Base-by-base conservation (phyloP, 1,284 basidiomycete genomes). In the Neolentinus lepideus region DNA sequence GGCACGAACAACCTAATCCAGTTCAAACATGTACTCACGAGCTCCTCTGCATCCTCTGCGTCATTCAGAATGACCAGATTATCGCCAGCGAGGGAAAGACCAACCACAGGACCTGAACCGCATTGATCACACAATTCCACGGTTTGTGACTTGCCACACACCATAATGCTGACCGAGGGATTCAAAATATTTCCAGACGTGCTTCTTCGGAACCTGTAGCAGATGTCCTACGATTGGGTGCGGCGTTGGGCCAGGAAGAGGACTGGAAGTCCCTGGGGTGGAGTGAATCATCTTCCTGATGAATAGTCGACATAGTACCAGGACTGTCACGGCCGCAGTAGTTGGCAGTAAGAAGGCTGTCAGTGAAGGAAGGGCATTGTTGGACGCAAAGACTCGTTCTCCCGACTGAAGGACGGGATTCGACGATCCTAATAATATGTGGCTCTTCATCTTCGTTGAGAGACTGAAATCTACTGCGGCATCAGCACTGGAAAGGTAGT, bases 51-150 rank as follows among this genome's bases (percentile, higher is more conserved):
- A 45, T 59, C 58, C 14, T 27, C 35, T 9, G 52, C 25, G 22
- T 57, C 33, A 25, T 57, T 59, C 9, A 59, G 33, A 35, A 59
- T 52, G 19, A 59, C 53, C 12, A 59, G 36, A 25, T 59, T 43
- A 33, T 59, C 56, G 3, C 56, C 52, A 9, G 52, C 56, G 26
- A 59, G 46, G 16, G 33, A 21, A n/a, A 59, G 47, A 14, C 54
- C 26, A 2, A 57, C 52, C n/a, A 57, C 54, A 24, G 58, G 56
- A 19, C 58, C 58, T 59, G 56, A 47, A 27, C 19, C 12, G 9
- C n/a, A 45, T 24, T 12, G 4, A 21, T n/a, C 22, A 22, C n/a
- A 12, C 4, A 16, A 25, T 47, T 21, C 45, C 47, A n/a, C 8
- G 6, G 22, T 36, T 3, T 10, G 21, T 26, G 4, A 22, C 16